Percentiles rank a stretch among this genome's conserved stretches.
phyloP scores from a whole-genome alignment of 2,329 filamentous ascomycete genomes.

The Cladosporium sp. region DNA sequence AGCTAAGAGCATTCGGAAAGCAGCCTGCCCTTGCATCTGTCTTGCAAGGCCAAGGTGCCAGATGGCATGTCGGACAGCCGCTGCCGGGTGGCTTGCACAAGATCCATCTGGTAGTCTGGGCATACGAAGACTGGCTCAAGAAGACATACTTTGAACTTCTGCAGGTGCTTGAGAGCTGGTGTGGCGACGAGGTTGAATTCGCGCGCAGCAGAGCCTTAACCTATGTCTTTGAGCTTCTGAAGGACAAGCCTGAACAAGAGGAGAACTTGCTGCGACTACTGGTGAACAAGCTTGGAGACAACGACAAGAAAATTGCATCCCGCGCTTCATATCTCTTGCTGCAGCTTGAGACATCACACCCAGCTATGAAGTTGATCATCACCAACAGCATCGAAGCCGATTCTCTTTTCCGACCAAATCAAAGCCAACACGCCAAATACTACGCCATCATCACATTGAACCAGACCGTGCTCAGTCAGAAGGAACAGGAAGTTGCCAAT shows the following conservation, averaged over 20 bases:
- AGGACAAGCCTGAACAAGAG: slow-evolving; percentile 96
- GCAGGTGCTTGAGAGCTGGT: slow-evolving; percentile 88
- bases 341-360: slow-evolving; percentile 82
- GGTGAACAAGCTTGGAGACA: slow-evolving; percentile 95
- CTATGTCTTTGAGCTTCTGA: slow-evolving; percentile 85
- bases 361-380: slow-evolving; percentile 88
- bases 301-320: slow-evolving; percentile 91
- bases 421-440: slow-evolving; percentile 85
- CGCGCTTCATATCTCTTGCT: slow-evolving; percentile 89
- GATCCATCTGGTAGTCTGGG: slow-evolving; percentile 79
- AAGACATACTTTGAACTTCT: slow-evolving; percentile 88
- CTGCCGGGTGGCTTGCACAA: slow-evolving; percentile 72
- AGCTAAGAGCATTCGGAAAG: slow-evolving; percentile 71
- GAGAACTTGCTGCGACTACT: slow-evolving; percentile 85
- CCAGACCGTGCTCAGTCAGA: slow-evolving; percentile 85
- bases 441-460: slow-evolving; percentile 96
- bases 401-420: slow-evolving; percentile 78
- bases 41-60: slow-evolving; percentile 58
- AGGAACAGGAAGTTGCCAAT: slow-evolving; percentile 76
- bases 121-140: slow-evolving; percentile 94
- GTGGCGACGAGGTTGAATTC: slow-evolving; percentile 91
- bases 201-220: slow-evolving; percentile 82
- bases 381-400: slow-evolving; percentile 83
- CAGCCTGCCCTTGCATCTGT: slow-evolving; percentile 73
- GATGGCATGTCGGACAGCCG: slow-evolving; percentile 66